These are phyloP conservation scores for Linnemannia elongata DNA, from an alignment of 192 early-diverging fungal genomes.

Conservation along the genomic window DNA sequence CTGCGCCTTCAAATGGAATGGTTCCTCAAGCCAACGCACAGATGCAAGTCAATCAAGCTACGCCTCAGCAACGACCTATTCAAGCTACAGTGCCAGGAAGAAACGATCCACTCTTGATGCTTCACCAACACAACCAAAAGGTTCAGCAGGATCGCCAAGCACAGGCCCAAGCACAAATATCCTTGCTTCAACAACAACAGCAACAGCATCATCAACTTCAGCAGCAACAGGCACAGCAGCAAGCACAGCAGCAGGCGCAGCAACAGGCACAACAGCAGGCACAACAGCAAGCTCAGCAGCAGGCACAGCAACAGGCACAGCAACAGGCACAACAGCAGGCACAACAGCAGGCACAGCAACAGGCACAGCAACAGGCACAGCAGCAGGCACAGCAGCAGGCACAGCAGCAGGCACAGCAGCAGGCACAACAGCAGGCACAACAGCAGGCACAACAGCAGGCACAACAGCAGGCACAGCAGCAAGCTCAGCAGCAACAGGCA, in stretches of 20 bases:
- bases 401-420: too few species aligned
- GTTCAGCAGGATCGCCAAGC: slow-evolving; percentile 20
- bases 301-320: slow-evolving; percentile 20
- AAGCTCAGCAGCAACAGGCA: too few species aligned
- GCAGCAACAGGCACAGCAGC: slow-evolving; percentile 25
- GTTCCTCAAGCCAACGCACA: slow-evolving; percentile 15
- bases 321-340: slow-evolving; percentile 24
- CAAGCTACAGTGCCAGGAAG: slow-evolving; percentile 2
- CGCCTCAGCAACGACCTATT: slow-evolving; percentile 12
- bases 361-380: slow-evolving; percentile 15
- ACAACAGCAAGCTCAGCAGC: slow-evolving; percentile 15
- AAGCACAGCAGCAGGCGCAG: slow-evolving; percentile 35
- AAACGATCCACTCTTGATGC: slow-evolving; percentile 26
- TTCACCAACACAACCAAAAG: slow-evolving; percentile 40
- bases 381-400: slow-evolving; percentile 27
- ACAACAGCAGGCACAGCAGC: slow-evolving; percentile 39
- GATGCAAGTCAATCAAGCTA: slow-evolving; percentile 12
- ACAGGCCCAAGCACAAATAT: slow-evolving; percentile 36
- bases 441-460: slow-evolving; percentile 33
- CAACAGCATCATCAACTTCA: slow-evolving; percentile 22
- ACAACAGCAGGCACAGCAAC: too few species aligned
- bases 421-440: slow-evolving; percentile 26
- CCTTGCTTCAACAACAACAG: slow-evolving; percentile 40
- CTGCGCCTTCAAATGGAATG: background rate
- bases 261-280: background rate